Conservation (phyloP, 306 rosid species). For the Acacia melanoxylon region DNA sequence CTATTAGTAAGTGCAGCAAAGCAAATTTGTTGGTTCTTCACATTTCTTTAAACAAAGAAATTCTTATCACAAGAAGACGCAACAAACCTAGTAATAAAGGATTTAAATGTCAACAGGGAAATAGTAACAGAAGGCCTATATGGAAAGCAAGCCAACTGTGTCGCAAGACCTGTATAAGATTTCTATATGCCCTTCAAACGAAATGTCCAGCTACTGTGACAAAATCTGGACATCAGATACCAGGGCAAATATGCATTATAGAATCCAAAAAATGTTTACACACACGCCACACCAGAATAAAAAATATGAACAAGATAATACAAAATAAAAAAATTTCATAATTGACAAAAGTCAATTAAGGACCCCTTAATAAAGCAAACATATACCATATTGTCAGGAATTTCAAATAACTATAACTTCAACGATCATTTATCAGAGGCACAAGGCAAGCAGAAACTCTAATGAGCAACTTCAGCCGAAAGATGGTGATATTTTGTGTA, state of each 20-base stretch:
- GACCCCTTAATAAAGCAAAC: background rate
- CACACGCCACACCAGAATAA: background rate
- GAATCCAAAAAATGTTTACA: background rate
- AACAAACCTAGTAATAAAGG: background rate
- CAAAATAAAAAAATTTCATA: constrained; percentile 15
- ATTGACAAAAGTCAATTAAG: background rate
- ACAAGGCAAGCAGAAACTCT: background rate
- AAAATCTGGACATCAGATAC: constrained; percentile 76
- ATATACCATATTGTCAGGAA: background rate
- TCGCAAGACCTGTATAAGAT: constrained; percentile 68
- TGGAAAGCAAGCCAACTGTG: constrained; percentile 49
- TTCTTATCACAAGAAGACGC: background rate
- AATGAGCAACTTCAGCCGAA: constrained; percentile 42
- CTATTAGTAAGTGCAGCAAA: background rate
- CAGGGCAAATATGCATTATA: constrained; percentile 41
- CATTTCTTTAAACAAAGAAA: background rate
- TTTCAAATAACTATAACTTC: background rate
- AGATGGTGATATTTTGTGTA: constrained; percentile 37
- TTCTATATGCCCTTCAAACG: constrained; percentile 58
- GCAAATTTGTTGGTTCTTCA: background rate
- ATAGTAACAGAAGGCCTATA: constrained; percentile 59
- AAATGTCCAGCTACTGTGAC: constrained; percentile 57
- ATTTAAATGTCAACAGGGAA: constrained; percentile 58
- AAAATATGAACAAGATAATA: background rate
- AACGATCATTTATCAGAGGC: background rate